Conservation (phyloP, 1,284 basidiomycete species). For the Fomitiporia mediterranea region DNA sequence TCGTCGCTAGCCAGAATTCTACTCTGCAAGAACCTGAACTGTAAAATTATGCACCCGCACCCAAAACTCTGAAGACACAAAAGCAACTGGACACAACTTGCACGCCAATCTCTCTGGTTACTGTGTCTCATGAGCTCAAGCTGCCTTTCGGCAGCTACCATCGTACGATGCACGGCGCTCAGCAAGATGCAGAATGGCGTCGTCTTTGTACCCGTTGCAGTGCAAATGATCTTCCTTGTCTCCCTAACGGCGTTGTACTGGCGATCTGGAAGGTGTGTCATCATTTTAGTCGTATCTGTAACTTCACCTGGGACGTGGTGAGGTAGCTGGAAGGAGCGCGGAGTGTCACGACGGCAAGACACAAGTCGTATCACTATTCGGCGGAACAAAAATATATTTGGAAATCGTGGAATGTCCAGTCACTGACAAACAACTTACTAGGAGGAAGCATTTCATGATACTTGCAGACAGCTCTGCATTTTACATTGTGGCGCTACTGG, state of each 20-base stretch:
- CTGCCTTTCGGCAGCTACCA: constrained; percentile 66
- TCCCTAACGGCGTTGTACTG: constrained; percentile 47
- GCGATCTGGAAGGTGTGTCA: constrained; percentile 50
- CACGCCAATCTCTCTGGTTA: constrained; percentile 1
- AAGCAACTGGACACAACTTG: not conserved
- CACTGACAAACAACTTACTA: not conserved
- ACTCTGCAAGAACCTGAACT: not conserved
- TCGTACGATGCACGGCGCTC: constrained; percentile 63
- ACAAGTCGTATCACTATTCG: not conserved
- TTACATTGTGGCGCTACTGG: constrained; percentile 53
- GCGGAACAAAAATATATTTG: not conserved
- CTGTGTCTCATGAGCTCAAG: constrained; percentile 38
- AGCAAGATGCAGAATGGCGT: constrained; percentile 42
- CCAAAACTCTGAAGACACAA: not conserved
- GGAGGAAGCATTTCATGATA: constrained; percentile 53
- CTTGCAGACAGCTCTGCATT: constrained; percentile 57
- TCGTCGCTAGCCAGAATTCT: not conserved
- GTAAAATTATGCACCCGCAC: constrained; percentile 7
- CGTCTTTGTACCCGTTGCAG: constrained; percentile 55
- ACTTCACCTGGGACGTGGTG: no score
- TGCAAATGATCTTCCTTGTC: constrained; percentile 57
- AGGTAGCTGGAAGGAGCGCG: not conserved
- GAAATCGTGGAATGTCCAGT: no score
- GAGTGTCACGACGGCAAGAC: not conserved
- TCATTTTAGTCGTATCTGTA: constrained; percentile 8